Base-by-base conservation (phyloP, 257 asterid species). In the Nicotiana tabacum region DNA sequence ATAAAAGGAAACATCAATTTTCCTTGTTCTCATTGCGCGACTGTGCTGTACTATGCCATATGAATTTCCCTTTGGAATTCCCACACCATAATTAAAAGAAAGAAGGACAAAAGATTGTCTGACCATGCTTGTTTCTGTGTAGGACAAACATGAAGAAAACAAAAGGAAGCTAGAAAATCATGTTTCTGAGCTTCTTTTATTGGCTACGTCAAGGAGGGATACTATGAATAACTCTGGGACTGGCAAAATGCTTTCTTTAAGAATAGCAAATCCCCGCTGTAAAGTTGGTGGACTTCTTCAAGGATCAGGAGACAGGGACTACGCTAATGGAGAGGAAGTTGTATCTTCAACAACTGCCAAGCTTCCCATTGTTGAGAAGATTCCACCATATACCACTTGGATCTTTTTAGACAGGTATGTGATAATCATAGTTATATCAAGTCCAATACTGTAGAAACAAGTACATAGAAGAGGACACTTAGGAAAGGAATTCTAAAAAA, bases 331-430 rank as follows among this genome's bases (percentile, higher is more conserved):
- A 65, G 92, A 91, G 78, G 98, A 94, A 84, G 90, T 92, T 84
- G 92, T 89, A 39, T 84, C 87, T 80, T 61, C 92, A 67, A 81
- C 88, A 30, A 90, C 95, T 78, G 92, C 90, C 84, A 96, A 86
- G 85, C 91, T 96, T 83, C 98, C 99, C 15, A 55, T 16, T 39
- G 21, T 90, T 37, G 93, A 96, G 86, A 94, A 87, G 87, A 88
- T 94, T 66, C 97, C 95, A 80, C 89, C 95, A 48, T 96, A 94
- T 82, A 96, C 98, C 69, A 96, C 98, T 70, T 96, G 99, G 99
- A 93, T 91, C 62, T 96, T 92, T 85, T 86, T 96, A 81, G 91
- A 94, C 85, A 94, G 89, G 99, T 94, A 90, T 66, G 77, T 24
- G 66, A 83, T 33, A 68, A 37, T 89, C 69, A 17, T 30, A 66